phyloP scores from a whole-genome alignment of 176 grass and related monocot genomes.

The Oryza brachyantha region DNA sequence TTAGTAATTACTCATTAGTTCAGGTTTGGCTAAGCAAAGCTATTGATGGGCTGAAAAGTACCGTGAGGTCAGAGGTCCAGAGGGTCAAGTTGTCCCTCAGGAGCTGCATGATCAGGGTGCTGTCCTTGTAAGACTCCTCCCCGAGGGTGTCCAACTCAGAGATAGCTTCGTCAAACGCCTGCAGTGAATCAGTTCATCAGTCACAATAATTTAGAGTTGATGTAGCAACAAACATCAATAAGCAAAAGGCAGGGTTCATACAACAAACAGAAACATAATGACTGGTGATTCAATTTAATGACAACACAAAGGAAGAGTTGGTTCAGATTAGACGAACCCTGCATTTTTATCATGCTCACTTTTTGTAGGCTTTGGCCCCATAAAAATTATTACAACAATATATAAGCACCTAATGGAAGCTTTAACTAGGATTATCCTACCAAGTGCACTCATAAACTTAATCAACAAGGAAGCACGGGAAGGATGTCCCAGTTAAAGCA shows the following conservation, averaged over 20 bases:
- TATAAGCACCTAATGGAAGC: background rate
- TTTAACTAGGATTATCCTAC: background rate
- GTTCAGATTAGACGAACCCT: background rate
- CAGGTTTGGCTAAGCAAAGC: background rate
- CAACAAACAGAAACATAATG: background rate
- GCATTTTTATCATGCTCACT: background rate
- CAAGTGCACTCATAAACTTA: background rate
- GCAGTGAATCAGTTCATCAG: background rate
- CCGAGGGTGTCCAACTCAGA: conserved; percentile 80
- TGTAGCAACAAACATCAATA: background rate
- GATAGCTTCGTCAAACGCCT: conserved; percentile 93
- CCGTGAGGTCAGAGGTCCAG: conserved; percentile 87
- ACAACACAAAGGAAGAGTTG: background rate
- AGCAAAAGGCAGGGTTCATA: background rate
- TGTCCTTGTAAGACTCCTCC: conserved; percentile 94
- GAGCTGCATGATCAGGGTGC: conserved; percentile 95
- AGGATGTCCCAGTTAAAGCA: background rate
- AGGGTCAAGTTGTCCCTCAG: conserved; percentile 91
- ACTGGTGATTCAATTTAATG: background rate
- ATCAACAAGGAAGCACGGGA: background rate
- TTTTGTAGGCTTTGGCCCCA: background rate
- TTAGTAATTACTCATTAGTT: background rate
- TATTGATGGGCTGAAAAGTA: conserved; percentile 11
- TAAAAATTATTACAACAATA: background rate
- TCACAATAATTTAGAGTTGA: background rate